Percentiles rank a stretch among this genome's conserved stretches.
phyloP scores from a whole-genome alignment of 1,139 yeast species.

The Saccharomyces pastorianus region DNA sequence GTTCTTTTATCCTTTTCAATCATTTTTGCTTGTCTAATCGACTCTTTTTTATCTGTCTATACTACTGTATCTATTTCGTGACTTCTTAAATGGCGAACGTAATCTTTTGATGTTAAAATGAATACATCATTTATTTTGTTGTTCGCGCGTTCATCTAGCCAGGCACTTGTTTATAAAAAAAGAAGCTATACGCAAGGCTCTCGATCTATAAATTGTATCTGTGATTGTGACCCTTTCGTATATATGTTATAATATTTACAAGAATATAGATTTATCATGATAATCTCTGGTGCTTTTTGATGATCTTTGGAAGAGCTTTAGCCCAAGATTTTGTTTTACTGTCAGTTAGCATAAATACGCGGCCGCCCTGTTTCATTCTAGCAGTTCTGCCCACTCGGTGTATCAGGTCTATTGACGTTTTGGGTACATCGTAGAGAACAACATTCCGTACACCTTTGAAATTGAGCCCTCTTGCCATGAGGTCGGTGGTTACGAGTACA shows the following conservation, averaged over 20 bases:
- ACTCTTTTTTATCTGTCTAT: background rate
- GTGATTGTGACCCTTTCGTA: background rate
- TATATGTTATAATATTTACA: background rate
- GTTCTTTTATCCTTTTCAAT: conserved; percentile 22
- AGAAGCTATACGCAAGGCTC: background rate
- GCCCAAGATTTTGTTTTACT: conserved; percentile 66
- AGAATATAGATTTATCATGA: conserved; percentile 5
- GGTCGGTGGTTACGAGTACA: conserved; percentile 82
- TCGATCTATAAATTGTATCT: background rate
- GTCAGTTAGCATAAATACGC: conserved; percentile 70
- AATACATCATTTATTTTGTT: background rate
- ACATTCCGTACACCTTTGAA: conserved; percentile 78
- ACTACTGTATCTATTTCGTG: background rate
- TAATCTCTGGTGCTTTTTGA: conserved; percentile 39
- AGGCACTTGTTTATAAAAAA: background rate
- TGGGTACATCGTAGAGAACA: conserved; percentile 77
- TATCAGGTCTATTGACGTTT: conserved; percentile 73
- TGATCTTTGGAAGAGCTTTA: conserved; percentile 68
- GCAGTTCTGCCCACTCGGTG: conserved; percentile 96
- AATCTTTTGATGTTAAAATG: background rate
- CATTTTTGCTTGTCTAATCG: background rate
- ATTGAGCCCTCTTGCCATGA: conserved; percentile 83
- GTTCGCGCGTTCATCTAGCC: background rate
- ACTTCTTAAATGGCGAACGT: background rate
- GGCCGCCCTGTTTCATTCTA: conserved; percentile 79